Percentiles rank a stretch among this genome's conserved stretches.
Evolutionary conservation across 176 grass and related monocot species (phyloP).

Genomic region (Oryza meyeriana): DNA sequence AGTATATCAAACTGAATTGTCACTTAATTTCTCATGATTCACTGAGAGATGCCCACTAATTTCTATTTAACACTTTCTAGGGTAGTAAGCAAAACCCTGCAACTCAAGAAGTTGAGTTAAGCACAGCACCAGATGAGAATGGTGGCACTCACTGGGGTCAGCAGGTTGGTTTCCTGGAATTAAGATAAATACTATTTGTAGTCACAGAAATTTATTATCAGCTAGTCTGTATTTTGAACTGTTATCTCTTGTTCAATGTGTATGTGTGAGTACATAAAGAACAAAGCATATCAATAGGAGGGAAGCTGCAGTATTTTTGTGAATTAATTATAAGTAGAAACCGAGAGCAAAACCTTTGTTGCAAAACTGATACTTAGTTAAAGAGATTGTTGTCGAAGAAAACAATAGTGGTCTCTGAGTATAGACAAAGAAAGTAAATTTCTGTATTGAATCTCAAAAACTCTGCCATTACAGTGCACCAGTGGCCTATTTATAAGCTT

Average conservation of each 20-base stretch:
- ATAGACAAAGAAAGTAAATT: too few relatives aligned
- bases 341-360: background rate
- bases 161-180: constrained; percentile 61
- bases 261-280: background rate
- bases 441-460: too few relatives aligned
- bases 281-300: constrained; percentile 11
- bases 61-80: constrained; percentile 34
- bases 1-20: constrained; percentile 44
- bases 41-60: constrained; percentile 2
- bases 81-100: constrained; percentile 69
- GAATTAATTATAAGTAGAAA: background rate
- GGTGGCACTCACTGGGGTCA: constrained; percentile 92
- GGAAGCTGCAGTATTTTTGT: background rate
- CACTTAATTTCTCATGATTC: background rate
- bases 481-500: too few relatives aligned
- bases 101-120: constrained; percentile 70
- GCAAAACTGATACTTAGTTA: background rate
- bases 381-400: too few relatives aligned
- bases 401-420: too few relatives aligned
- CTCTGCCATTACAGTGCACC: too few relatives aligned
- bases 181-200: background rate
- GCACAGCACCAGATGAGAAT: constrained; percentile 69
- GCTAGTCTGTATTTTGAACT: background rate
- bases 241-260: background rate
- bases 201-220: constrained; percentile 2